Evolutionary conservation across 495 filamentous ascomycete genomes (phyloP).

Genomic region (Trichoderma reesei): DNA sequence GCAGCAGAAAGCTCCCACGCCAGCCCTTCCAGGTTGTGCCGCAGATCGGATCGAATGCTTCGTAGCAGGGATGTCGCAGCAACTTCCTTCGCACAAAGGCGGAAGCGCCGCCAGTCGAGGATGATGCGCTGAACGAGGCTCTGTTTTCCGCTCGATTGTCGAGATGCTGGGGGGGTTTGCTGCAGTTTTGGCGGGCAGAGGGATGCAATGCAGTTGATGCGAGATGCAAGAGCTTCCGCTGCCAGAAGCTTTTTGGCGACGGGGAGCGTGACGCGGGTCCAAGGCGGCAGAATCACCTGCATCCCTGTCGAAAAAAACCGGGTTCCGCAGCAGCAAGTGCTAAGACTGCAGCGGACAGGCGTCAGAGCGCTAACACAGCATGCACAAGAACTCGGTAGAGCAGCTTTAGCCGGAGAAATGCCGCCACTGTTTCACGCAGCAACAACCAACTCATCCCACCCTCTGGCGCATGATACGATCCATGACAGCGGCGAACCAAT

Average conservation of each 20-base stretch:
- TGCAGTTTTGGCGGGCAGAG: too few species aligned
- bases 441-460: slow-evolving; percentile 1
- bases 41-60: neutral
- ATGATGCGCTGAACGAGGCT: neutral
- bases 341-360: too few species aligned
- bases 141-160: neutral
- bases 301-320: neutral
- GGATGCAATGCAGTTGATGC: too few species aligned
- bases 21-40: too few species aligned
- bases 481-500: too few species aligned
- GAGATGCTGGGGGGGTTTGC: neutral
- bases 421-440: too few species aligned
- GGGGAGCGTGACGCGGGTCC: slow-evolving; percentile 4
- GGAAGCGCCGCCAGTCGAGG: neutral
- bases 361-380: too few species aligned
- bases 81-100: neutral
- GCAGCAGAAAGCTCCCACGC: too few species aligned
- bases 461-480: neutral
- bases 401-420: slow-evolving; percentile 3
- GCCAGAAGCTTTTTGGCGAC: neutral
- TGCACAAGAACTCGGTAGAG: too few species aligned
- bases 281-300: too few species aligned
- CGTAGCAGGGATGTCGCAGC: neutral
- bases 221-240: too few species aligned
- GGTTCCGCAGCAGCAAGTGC: too few species aligned